These are phyloP conservation scores for Miamiensis avidus DNA, from an alignment of 169 alveolate genomes.

Conservation along the genomic window DNA sequence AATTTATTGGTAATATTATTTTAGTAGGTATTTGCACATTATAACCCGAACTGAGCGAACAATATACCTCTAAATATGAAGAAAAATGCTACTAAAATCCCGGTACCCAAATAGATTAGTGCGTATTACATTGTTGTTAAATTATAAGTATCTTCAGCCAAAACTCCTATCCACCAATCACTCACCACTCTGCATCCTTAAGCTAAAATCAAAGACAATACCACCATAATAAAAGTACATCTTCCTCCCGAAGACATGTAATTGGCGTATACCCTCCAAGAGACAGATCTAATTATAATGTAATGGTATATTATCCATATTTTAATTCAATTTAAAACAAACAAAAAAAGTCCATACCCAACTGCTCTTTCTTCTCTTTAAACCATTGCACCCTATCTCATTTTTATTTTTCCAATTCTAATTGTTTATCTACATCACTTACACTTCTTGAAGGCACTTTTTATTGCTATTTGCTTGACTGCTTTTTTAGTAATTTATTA, in stretches of 20 bases:
- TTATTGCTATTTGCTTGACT: background rate
- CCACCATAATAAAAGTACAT: background rate
- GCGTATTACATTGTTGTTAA: background rate
- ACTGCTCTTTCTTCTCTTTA: slow-evolving; percentile 22
- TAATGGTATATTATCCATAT: no score
- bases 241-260: background rate
- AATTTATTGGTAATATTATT: background rate
- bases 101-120: background rate
- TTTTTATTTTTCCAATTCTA: background rate
- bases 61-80: slow-evolving; percentile 6
- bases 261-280: slow-evolving; percentile 2
- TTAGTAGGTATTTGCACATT: slow-evolving; percentile 1
- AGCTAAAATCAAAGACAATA: background rate
- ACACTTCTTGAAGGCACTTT: background rate
- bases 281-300: background rate
- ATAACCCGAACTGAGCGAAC: slow-evolving; percentile 4
- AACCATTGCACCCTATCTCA: background rate
- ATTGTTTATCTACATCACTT: background rate
- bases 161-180: slow-evolving; percentile 19
- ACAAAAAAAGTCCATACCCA: background rate
- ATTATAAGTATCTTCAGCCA: slow-evolving; percentile 6
- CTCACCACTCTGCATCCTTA: background rate
- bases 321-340: no score
- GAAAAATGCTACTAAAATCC: background rate
- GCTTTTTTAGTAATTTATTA: background rate